Conservation (phyloP, 2,329 filamentous ascomycete species). For the Calonectria multiphialidica region DNA sequence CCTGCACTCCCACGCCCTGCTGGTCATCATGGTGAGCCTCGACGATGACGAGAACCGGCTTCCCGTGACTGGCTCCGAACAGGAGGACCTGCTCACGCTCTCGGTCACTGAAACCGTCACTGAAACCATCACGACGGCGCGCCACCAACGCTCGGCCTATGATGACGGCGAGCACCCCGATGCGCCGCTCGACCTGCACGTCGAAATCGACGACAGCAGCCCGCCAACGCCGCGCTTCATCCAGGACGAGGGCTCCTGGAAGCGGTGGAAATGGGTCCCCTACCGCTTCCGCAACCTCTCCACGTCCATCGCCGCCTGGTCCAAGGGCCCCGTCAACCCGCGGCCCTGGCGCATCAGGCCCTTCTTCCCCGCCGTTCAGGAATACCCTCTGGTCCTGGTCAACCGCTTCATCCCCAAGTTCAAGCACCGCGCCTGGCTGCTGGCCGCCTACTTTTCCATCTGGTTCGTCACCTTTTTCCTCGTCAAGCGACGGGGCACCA, state of each 20-base stretch:
- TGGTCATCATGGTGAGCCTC: slow-evolving; percentile 46
- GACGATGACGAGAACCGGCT: slow-evolving; percentile 52
- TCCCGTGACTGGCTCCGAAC: slow-evolving; percentile 53
- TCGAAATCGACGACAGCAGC: slow-evolving; percentile 57
- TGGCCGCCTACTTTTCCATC: slow-evolving; percentile 70
- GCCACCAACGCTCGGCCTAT: slow-evolving; percentile 23
- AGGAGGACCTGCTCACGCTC: slow-evolving; percentile 43
- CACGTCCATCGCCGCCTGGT: slow-evolving; percentile 61
- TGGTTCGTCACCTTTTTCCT: slow-evolving; percentile 80
- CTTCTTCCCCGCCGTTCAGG: slow-evolving; percentile 75
- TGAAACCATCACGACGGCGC: slow-evolving; percentile 28
- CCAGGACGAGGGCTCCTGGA: slow-evolving; percentile 63
- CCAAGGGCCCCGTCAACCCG: slow-evolving; percentile 67
- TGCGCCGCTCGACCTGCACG: slow-evolving; percentile 54
- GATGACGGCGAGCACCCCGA: slow-evolving; percentile 53
- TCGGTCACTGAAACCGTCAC: slow-evolving; percentile 33
- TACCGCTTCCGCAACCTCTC: slow-evolving; percentile 63
- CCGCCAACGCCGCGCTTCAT: slow-evolving; percentile 70
- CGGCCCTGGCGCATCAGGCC: slow-evolving; percentile 64
- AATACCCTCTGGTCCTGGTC: slow-evolving; percentile 73
- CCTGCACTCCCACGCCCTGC: neutral
- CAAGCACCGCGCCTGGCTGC: slow-evolving; percentile 69
- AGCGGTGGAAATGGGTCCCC: slow-evolving; percentile 70
- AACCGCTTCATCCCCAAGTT: slow-evolving; percentile 71
- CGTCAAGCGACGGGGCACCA: slow-evolving; percentile 73